These are phyloP conservation scores for Cichorium intybus DNA, from an alignment of 140 eudicot species.

Conservation along the genomic window DNA sequence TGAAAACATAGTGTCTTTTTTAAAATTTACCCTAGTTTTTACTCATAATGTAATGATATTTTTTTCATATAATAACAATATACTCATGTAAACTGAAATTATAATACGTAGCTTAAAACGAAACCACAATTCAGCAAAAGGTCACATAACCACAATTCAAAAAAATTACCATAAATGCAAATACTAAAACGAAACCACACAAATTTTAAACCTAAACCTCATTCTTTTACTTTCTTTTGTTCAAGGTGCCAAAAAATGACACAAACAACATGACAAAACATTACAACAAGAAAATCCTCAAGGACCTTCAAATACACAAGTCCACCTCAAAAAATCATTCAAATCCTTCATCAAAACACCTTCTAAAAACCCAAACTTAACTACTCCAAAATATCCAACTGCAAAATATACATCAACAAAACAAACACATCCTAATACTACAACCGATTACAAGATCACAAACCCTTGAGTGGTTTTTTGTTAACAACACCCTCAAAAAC, in stretches of 20 bases:
- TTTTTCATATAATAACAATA: no score
- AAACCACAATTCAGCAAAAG: no score
- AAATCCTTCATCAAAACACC: conserved; percentile 9
- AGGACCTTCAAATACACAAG: conserved; percentile 12
- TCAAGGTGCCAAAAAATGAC: conserved; percentile 16
- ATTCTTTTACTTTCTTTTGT: conserved; percentile 19
- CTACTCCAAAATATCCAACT: conserved; percentile 3
- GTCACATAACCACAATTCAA: no score
- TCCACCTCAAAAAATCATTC: conserved; percentile 16
- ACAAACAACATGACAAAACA: conserved; percentile 15
- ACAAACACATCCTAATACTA: conserved; percentile 6
- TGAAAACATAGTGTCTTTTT: no score
- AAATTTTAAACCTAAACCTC: conserved; percentile 16
- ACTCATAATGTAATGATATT: no score
- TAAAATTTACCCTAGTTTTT: no score
- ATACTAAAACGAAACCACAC: not conserved
- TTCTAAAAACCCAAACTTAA: not conserved
- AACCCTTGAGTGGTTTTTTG: conserved; percentile 28
- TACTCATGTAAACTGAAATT: no score
- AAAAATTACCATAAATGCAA: not conserved
- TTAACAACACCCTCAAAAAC: conserved; percentile 66
- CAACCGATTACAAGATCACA: conserved; percentile 4
- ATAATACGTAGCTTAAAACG: no score
- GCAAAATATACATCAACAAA: conserved; percentile 26
- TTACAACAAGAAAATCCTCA: conserved; percentile 21